phyloP scores from a whole-genome alignment of 306 rosid genomes.

The Prinsepia uniflora region DNA sequence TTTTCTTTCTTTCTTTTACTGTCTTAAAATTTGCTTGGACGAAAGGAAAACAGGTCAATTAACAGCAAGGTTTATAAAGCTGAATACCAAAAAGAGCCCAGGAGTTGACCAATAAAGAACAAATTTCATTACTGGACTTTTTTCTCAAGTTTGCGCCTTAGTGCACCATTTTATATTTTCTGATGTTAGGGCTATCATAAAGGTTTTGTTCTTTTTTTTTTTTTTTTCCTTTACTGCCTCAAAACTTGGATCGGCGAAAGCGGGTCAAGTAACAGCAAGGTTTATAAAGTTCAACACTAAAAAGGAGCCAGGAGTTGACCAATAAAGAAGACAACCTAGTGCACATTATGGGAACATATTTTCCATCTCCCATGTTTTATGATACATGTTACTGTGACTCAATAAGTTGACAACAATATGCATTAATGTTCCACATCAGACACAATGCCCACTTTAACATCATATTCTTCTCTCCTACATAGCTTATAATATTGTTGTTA shows the following conservation, averaged over 20 bases:
- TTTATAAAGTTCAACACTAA: background rate
- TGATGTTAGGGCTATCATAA: background rate
- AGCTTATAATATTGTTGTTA: background rate
- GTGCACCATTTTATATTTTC: background rate
- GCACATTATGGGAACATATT: background rate
- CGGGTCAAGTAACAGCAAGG: background rate
- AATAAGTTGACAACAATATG: background rate
- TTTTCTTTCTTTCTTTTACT: background rate
- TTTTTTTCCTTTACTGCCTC: background rate
- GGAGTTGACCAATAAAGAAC: background rate
- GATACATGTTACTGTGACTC: background rate
- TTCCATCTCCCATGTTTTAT: background rate
- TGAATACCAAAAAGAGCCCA: background rate
- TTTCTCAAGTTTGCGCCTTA: background rate
- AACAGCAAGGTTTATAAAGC: background rate
- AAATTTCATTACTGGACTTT: background rate
- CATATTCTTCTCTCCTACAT: too few relatives aligned
- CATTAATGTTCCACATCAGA: background rate
- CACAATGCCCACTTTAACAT: too few relatives aligned
- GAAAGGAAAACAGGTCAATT: background rate
- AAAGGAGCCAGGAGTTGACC: background rate
- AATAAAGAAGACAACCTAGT: background rate
- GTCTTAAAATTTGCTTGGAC: background rate
- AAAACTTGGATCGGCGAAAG: background rate
- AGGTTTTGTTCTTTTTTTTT: background rate